These are phyloP conservation scores for Osmanthus fragrans DNA, from an alignment of 257 asterid genomes.

Conservation along the genomic window DNA sequence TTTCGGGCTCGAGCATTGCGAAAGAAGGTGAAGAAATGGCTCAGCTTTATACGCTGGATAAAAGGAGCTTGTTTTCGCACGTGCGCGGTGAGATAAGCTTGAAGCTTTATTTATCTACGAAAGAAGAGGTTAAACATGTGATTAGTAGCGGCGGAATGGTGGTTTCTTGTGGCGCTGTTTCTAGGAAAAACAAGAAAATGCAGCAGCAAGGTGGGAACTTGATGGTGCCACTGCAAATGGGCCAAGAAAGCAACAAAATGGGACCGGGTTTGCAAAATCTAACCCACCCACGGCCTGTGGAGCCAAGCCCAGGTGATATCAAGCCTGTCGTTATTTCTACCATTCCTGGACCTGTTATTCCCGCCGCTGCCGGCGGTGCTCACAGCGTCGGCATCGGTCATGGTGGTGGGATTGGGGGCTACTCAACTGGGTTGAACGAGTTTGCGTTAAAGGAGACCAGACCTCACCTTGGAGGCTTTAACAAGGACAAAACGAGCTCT, in stretches of 20 bases:
- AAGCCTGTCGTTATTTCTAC: conserved; percentile 69
- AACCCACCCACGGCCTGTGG: conserved; percentile 45
- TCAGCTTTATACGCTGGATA: conserved; percentile 19
- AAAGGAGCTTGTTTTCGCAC: conserved; percentile 16
- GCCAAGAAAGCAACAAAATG: not conserved
- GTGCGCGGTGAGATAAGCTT: conserved; percentile 25
- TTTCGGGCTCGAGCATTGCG: conserved; percentile 18
- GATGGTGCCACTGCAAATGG: conserved; percentile 47
- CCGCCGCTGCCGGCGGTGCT: conserved; percentile 34
- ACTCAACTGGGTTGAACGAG: not conserved
- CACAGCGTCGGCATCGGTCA: conserved; percentile 16
- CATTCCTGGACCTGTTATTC: conserved; percentile 44
- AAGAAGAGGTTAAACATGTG: conserved; percentile 66
- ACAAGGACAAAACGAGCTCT: not conserved
- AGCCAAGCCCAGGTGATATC: conserved; percentile 53
- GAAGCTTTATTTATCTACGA: conserved; percentile 38
- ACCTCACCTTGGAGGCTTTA: conserved; percentile 3
- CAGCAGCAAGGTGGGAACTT: conserved; percentile 52
- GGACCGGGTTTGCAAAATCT: conserved; percentile 36
- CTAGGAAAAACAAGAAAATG: conserved; percentile 64
- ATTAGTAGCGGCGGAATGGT: conserved; percentile 17
- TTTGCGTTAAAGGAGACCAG: conserved; percentile 6
- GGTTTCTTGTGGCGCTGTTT: conserved; percentile 16
- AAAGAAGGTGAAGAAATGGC: conserved; percentile 21
- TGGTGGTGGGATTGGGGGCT: conserved; percentile 17